A percentile compares a stretch with the other conserved stretches of the same genome.
Conservation (phyloP, 2,329 filamentous ascomycete genomes). For the Ophiostoma ulmi region DNA sequence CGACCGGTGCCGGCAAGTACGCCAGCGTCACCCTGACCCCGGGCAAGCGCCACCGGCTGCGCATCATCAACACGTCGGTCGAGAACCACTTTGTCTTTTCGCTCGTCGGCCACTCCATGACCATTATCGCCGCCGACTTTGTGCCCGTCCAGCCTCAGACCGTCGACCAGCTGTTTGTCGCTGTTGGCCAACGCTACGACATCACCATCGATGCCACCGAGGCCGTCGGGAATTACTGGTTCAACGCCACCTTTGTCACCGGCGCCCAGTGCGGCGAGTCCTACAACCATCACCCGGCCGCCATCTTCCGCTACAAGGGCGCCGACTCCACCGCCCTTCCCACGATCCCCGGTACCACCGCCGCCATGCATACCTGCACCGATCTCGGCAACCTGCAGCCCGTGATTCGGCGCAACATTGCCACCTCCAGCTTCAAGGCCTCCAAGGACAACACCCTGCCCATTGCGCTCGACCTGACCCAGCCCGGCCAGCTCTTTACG, state of each 20-base stretch:
- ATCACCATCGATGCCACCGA: constrained; percentile 42
- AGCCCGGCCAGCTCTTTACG: constrained; percentile 34
- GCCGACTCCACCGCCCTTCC: constrained; percentile 32
- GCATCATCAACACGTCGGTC: constrained; percentile 49
- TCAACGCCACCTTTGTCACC: constrained; percentile 31
- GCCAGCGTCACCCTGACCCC: constrained; percentile 36
- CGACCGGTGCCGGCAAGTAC: constrained; percentile 33
- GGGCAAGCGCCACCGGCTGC: constrained; percentile 46
- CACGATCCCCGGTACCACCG: constrained; percentile 31
- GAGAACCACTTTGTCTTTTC: constrained; percentile 47
- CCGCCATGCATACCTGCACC: constrained; percentile 24
- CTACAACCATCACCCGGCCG: constrained; percentile 33
- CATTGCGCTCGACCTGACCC: constrained; percentile 31
- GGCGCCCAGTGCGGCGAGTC: constrained; percentile 28
- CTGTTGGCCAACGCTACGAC: constrained; percentile 43
- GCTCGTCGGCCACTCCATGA: constrained; percentile 46
- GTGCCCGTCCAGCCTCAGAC: constrained; percentile 48
- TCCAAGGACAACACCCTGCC: constrained; percentile 24
- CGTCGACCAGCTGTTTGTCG: constrained; percentile 47
- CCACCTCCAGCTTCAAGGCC: constrained; percentile 24
- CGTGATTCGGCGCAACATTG: constrained; percentile 26
- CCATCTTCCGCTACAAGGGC: constrained; percentile 39
- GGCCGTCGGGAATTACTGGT: constrained; percentile 32
- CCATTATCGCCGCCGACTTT: constrained; percentile 48
- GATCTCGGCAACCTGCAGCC: constrained; percentile 27